A percentile compares a stretch with the other conserved stretches of the same genome.
These are phyloP conservation scores for Podaxis carcinomalis DNA, from an alignment of 768 basidiomycete species.

Conservation along the genomic window DNA sequence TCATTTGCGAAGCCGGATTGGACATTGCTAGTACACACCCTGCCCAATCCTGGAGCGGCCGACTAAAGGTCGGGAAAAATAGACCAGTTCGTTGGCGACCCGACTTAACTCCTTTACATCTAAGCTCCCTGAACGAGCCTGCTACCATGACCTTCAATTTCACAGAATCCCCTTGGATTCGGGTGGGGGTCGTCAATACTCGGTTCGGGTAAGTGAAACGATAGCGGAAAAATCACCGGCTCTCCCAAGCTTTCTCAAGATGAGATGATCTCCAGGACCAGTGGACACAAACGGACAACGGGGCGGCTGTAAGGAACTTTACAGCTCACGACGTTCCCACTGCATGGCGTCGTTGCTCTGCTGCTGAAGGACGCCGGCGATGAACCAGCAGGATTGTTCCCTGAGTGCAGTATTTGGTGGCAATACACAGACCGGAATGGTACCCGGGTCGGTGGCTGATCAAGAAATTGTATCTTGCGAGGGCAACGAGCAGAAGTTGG, in stretches of 20 bases:
- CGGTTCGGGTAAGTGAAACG: slow-evolving; percentile 45
- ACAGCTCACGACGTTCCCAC: slow-evolving; percentile 50
- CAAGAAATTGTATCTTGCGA: neutral
- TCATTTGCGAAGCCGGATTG: slow-evolving; percentile 31
- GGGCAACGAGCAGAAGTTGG: neutral
- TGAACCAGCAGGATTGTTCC: slow-evolving; percentile 54
- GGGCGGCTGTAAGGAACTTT: slow-evolving; percentile 58
- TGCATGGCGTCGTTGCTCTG: slow-evolving; percentile 67
- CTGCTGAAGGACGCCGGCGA: slow-evolving; percentile 63
- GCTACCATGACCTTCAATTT: slow-evolving; percentile 58
- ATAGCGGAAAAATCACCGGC: neutral
- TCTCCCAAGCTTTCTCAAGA: neutral
- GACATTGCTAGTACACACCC: slow-evolving; percentile 44
- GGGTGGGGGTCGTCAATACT: slow-evolving; percentile 64
- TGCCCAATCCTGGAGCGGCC: slow-evolving; percentile 66
- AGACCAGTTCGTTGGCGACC: neutral
- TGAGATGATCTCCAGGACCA: slow-evolving; percentile 46
- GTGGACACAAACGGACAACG: slow-evolving; percentile 70
- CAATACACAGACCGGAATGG: slow-evolving; percentile 51
- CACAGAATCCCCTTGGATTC: slow-evolving; percentile 68
- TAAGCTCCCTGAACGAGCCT: slow-evolving; percentile 55
- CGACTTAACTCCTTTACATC: slow-evolving; percentile 25
- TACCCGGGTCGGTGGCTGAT: slow-evolving; percentile 27
- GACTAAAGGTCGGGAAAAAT: slow-evolving; percentile 36
- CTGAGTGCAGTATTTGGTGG: slow-evolving; percentile 45